Base-by-base conservation (phyloP, 768 basidiomycete species). In the Mycena rebaudengoi region DNA sequence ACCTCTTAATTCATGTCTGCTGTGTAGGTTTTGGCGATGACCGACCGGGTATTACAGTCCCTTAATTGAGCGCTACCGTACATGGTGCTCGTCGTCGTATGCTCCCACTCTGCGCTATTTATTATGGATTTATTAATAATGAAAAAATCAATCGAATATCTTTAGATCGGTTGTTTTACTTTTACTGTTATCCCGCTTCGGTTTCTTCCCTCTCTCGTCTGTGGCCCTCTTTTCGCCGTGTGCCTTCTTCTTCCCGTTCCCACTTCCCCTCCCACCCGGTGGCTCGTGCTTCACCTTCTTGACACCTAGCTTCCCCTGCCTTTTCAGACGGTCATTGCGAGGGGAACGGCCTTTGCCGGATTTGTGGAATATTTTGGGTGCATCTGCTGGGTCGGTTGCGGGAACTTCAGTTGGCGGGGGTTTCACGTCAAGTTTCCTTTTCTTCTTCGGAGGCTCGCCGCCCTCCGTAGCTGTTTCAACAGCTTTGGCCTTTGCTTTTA, bases 21-120 rank as follows among this genome's bases (percentile, higher is more conserved):
- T 43, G 29, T 66, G 32, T 62, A 94, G 91, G 87, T 94, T 39
- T 84, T 94, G 55, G 76, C 82, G 69, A 80, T 80, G 80, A 90
- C 91, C 3, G 86, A 92, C 66, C 79, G 80, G 46, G 87, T 89
- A 20, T 71, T 92, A 59, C 87, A 84, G 73, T 85, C 85, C 26
- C 76, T 91, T 54, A 79, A 82, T 64, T 89, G 69, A 77, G 67
- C 67, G 56, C 20, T 18, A 0, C 18, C 8, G 40, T 37, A 32
- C 26, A 43, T 33, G 63, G 57, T 54, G 32, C 40, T 67, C 48
- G n/a, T 48, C 53, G 44, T 67, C 62, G 60, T 58, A 62, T 55
- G 39, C 55, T 68, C 49, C 32, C 59, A 60, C 44, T 53, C 43
- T 10, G 52, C 53, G 58, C 44, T 59, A 64, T 65, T 67, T 69